A percentile compares a stretch with the other conserved stretches of the same genome.
Conservation (phyloP, 768 basidiomycete genomes). For the Daedaleopsis nitida region DNA sequence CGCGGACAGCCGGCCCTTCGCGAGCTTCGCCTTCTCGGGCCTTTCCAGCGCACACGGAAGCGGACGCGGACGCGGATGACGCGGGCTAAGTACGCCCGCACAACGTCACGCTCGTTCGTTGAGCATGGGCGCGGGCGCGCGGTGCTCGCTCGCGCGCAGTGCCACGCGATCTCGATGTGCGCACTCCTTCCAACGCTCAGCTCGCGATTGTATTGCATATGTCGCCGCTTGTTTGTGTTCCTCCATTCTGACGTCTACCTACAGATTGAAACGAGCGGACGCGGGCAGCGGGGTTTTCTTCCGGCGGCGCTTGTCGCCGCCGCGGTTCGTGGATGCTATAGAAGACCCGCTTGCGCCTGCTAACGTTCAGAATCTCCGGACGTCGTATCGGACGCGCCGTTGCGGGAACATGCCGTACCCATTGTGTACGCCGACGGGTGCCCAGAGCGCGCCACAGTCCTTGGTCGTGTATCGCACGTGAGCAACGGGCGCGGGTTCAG, state of each 20-base stretch:
- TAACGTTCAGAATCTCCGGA: neutral
- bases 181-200: no score
- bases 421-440: neutral
- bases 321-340: neutral
- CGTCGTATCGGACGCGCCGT: neutral
- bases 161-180: neutral
- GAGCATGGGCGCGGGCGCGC: conserved; percentile 1
- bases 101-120: neutral
- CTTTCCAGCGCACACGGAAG: neutral
- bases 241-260: neutral
- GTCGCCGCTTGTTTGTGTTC: neutral
- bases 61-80: neutral
- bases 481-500: neutral
- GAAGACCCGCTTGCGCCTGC: neutral
- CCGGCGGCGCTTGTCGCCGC: neutral
- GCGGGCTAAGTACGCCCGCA: neutral
- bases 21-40: conserved; percentile 2
- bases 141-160: neutral
- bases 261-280: neutral
- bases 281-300: neutral
- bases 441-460: neutral
- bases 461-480: neutral
- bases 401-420: conserved; percentile 14
- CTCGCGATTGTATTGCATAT: no score
- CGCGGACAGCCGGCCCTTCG: neutral